A percentile compares a stretch with the other conserved stretches of the same genome.
Evolutionary conservation across 2,329 filamentous ascomycete genomes (phyloP).

Genomic region (Epichloe uncinata): DNA sequence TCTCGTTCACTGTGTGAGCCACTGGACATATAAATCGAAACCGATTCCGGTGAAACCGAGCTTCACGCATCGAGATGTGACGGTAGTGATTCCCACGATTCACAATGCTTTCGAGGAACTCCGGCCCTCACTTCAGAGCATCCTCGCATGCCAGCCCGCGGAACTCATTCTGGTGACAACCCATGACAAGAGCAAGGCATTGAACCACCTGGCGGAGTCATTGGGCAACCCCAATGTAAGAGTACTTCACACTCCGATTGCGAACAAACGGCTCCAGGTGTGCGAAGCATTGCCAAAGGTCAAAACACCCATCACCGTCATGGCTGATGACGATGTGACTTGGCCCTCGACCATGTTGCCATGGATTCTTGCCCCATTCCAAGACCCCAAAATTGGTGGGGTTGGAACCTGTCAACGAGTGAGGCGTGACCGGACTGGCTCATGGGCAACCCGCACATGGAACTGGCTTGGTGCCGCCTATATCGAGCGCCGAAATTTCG

Average conservation of each 20-base stretch:
- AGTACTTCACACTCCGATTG: constrained; percentile 66
- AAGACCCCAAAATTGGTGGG: constrained; percentile 69
- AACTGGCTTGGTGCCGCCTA: constrained; percentile 88
- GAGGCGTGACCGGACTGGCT: constrained; percentile 50
- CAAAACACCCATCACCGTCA: constrained; percentile 70
- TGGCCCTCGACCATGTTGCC: constrained; percentile 78
- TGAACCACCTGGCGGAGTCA: constrained; percentile 53
- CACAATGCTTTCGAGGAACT: constrained; percentile 78
- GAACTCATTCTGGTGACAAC: constrained; percentile 82
- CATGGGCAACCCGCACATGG: constrained; percentile 53
- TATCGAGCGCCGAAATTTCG: constrained; percentile 87
- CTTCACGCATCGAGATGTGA: constrained; percentile 72
- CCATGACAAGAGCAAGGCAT: constrained; percentile 57
- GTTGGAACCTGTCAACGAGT: constrained; percentile 87
- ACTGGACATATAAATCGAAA: constrained; percentile 78
- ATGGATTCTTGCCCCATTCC: constrained; percentile 89
- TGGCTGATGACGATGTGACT: constrained; percentile 92
- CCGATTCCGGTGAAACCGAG: constrained; percentile 70
- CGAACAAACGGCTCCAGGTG: constrained; percentile 92
- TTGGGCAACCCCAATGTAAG: constrained; percentile 49
- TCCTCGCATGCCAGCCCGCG: constrained; percentile 53
- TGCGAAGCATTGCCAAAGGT: constrained; percentile 82
- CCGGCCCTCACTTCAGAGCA: constrained; percentile 65
- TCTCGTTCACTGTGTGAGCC: constrained; percentile 71
- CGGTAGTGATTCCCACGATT: constrained; percentile 86